phyloP scores from a whole-genome alignment of 2,329 filamentous ascomycete genomes.

The Aspergillus sojae region DNA sequence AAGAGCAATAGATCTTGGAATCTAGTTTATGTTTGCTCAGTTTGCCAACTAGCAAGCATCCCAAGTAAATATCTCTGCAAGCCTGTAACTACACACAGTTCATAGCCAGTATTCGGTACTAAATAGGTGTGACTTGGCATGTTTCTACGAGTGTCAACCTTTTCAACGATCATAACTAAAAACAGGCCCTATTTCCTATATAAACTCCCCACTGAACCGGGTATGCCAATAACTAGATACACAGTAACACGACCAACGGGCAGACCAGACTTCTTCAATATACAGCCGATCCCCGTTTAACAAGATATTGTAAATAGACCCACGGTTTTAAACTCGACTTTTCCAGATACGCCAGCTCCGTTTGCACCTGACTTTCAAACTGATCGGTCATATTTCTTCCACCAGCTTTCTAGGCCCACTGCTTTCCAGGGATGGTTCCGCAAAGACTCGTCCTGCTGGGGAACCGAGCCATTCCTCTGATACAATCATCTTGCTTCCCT shows the following conservation, averaged over 20 bases:
- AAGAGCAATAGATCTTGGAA: neutral
- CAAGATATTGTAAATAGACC: neutral
- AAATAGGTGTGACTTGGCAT: neutral
- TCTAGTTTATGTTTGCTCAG: neutral
- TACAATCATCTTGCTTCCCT: constrained; percentile 47
- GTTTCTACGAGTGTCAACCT: neutral
- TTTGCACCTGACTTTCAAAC: constrained; percentile 11
- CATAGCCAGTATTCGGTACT: neutral
- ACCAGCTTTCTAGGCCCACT: constrained; percentile 36
- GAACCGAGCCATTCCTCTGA: constrained; percentile 53
- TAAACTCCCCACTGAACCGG: neutral
- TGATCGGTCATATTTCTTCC: constrained; percentile 37
- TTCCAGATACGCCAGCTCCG: constrained; percentile 26
- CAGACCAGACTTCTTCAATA: neutral
- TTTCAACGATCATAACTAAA: neutral
- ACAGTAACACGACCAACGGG: neutral
- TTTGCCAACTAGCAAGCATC: neutral
- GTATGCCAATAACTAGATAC: neutral
- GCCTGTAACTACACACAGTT: neutral
- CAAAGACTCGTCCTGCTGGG: constrained; percentile 45
- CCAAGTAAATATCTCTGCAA: neutral
- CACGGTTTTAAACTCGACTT: constrained; percentile 1
- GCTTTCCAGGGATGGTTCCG: constrained; percentile 19
- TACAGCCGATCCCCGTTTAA: neutral
- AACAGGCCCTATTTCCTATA: neutral